Percentiles rank a stretch among this genome's conserved stretches.
Evolutionary conservation across 2,329 filamentous ascomycete species (phyloP).

Genomic region (Lecanicillium sp.): DNA sequence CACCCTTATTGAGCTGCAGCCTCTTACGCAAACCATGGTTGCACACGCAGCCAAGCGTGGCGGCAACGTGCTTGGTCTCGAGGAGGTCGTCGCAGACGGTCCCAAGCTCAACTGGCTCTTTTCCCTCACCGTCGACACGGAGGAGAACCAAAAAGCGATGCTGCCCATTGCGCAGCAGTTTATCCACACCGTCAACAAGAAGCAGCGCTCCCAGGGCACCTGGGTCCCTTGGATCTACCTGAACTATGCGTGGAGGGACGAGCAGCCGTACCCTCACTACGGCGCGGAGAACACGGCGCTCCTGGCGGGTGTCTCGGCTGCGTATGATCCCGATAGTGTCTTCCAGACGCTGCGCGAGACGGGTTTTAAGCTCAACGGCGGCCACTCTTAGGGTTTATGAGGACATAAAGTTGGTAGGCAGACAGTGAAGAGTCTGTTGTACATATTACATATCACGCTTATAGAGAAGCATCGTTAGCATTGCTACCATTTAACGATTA

Average conservation of each 20-base stretch:
- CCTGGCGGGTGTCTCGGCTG: conserved; percentile 23
- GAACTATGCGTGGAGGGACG: conserved; percentile 36
- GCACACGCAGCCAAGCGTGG: conserved; percentile 19
- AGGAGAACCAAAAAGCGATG: conserved; percentile 28
- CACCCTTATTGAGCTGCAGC: conserved; percentile 27
- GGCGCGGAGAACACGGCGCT: conserved; percentile 29
- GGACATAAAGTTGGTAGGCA: background rate
- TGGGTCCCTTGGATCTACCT: conserved; percentile 34
- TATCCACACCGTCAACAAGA: conserved; percentile 20
- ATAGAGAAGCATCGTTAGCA: too few relatives aligned
- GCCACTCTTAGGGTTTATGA: background rate
- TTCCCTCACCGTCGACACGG: conserved; percentile 33
- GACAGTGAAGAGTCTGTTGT: too few relatives aligned
- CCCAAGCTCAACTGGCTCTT: conserved; percentile 32
- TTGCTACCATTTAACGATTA: too few relatives aligned
- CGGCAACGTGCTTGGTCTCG: conserved; percentile 29
- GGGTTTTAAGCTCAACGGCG: conserved; percentile 23
- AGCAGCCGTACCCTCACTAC: conserved; percentile 33
- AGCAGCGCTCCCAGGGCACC: conserved; percentile 22
- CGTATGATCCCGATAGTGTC: conserved; percentile 29
- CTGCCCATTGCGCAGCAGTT: conserved; percentile 24
- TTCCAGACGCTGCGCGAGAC: conserved; percentile 28
- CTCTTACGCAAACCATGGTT: conserved; percentile 25
- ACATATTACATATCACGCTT: too few relatives aligned
- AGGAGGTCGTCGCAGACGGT: conserved; percentile 29